A percentile compares a stretch with the other conserved stretches of the same genome.
phyloP scores from a whole-genome alignment of 345 rosid genomes.

The Euclidium syriacum region DNA sequence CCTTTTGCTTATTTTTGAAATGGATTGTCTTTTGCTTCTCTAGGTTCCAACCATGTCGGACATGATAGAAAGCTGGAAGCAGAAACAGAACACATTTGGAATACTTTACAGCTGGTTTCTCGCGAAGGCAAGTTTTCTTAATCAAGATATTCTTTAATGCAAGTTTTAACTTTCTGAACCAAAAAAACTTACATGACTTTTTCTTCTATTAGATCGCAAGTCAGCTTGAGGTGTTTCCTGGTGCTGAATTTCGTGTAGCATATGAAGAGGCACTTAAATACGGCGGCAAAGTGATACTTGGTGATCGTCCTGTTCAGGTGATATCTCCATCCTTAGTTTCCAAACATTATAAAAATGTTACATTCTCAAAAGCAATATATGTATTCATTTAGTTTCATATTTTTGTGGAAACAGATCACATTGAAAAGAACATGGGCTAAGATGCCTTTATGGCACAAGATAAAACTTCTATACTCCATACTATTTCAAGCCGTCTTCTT shows the following conservation, averaged over 20 bases:
- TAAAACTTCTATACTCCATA: conserved; percentile 61
- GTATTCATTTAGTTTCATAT: conserved; percentile 10
- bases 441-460: conserved; percentile 96
- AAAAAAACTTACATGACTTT: conserved; percentile 9
- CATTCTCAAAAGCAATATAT: neutral
- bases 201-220: conserved; percentile 64
- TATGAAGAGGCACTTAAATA: conserved; percentile 90
- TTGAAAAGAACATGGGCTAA: conserved; percentile 79
- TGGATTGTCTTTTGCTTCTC: conserved; percentile 2
- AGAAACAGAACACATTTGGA: conserved; percentile 78
- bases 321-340: conserved; percentile 12
- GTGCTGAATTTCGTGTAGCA: conserved; percentile 95
- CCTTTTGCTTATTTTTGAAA: conserved; percentile 1
- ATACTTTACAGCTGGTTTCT: conserved; percentile 95
- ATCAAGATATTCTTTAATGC: neutral
- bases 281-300: conserved; percentile 88
- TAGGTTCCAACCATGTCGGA: conserved; percentile 87
- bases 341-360: neutral
- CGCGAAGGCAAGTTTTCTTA: conserved; percentile 61
- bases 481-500: conserved; percentile 89
- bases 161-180: conserved; percentile 1
- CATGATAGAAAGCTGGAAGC: conserved; percentile 93
- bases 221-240: conserved; percentile 89
- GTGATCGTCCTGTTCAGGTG: conserved; percentile 98
- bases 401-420: conserved; percentile 59